Percentiles rank a stretch among this genome's conserved stretches.
These are phyloP conservation scores for Marasmius oreades DNA, from an alignment of 1,284 basidiomycete genomes.

Conservation along the genomic window DNA sequence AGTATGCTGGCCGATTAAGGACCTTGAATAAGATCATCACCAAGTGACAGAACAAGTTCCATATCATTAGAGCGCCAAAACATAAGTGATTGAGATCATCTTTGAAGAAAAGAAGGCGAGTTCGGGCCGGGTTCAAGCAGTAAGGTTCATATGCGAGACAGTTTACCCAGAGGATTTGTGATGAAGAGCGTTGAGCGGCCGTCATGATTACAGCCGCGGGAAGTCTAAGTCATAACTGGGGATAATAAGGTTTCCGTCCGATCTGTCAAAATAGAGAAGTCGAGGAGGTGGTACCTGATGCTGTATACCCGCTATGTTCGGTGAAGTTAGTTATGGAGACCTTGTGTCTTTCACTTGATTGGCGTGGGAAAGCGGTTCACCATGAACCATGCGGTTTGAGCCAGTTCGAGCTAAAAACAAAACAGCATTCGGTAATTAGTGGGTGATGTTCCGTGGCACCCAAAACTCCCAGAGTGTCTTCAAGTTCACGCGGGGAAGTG, in stretches of 20 bases:
- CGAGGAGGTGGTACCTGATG: neutral
- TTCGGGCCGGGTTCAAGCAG: too few relatives aligned
- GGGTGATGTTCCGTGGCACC: too few relatives aligned
- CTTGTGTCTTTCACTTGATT: neutral
- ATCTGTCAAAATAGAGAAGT: neutral
- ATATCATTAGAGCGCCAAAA: too few relatives aligned
- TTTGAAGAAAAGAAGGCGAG: too few relatives aligned
- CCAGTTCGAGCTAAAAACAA: too few relatives aligned
- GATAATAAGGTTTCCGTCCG: slow-evolving; percentile 2
- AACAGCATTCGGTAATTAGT: too few relatives aligned
- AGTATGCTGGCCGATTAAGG: neutral
- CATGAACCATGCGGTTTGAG: neutral
- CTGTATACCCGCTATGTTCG: neutral
- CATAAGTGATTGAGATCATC: too few relatives aligned
- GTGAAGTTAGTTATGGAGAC: neutral
- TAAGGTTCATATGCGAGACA: too few relatives aligned
- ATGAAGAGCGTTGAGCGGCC: neutral
- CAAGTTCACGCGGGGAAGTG: too few relatives aligned
- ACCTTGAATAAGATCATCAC: neutral
- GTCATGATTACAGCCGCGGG: neutral
- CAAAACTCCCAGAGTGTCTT: too few relatives aligned
- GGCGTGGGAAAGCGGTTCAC: neutral
- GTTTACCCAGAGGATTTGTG: too few relatives aligned
- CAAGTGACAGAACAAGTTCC: too few relatives aligned
- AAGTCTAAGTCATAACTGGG: neutral